Evolutionary conservation across 2,329 filamentous ascomycete genomes (phyloP).

Genomic region (Curvularia hawaiiensis): DNA sequence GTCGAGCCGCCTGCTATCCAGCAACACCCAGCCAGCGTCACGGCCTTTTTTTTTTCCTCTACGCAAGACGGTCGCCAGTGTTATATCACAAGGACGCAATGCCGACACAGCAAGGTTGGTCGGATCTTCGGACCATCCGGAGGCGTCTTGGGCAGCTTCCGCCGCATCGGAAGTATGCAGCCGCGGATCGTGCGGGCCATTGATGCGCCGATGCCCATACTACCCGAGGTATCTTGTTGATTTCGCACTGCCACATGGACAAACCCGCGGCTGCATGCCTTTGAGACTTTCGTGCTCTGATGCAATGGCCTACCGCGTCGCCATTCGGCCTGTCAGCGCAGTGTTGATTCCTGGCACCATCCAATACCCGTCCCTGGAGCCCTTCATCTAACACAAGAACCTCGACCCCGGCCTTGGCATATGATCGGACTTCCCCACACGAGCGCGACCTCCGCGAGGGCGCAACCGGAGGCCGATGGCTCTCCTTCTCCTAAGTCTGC

Average conservation of each 20-base stretch:
- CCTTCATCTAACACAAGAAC: conserved; percentile 22
- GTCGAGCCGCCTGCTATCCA: conserved; percentile 12
- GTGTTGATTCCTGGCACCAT: conserved; percentile 16
- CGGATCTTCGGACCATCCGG: conserved; percentile 24
- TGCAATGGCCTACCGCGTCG: conserved; percentile 17
- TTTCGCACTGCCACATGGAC: conserved; percentile 28
- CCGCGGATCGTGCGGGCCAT: conserved; percentile 33
- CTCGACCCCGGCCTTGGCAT: conserved; percentile 38
- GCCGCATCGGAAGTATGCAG: conserved; percentile 27
- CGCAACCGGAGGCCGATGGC: conserved; percentile 33
- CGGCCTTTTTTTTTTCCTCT: neutral
- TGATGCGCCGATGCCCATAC: conserved; percentile 31
- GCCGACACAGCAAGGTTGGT: conserved; percentile 16
- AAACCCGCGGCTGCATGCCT: conserved; percentile 15
- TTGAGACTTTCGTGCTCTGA: conserved; percentile 16
- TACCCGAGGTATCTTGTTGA: conserved; percentile 35
- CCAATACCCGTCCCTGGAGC: conserved; percentile 12
- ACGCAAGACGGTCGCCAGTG: neutral
- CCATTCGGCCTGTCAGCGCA: conserved; percentile 15
- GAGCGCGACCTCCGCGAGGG: conserved; percentile 18
- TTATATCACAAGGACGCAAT: conserved; percentile 3
- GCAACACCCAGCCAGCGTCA: conserved; percentile 8
- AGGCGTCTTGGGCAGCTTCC: conserved; percentile 16
- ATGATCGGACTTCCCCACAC: conserved; percentile 46
- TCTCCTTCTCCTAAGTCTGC: conserved; percentile 34